Evolutionary conservation across 1,139 yeast species (phyloP).

Genomic region (Pichia sp.): DNA sequence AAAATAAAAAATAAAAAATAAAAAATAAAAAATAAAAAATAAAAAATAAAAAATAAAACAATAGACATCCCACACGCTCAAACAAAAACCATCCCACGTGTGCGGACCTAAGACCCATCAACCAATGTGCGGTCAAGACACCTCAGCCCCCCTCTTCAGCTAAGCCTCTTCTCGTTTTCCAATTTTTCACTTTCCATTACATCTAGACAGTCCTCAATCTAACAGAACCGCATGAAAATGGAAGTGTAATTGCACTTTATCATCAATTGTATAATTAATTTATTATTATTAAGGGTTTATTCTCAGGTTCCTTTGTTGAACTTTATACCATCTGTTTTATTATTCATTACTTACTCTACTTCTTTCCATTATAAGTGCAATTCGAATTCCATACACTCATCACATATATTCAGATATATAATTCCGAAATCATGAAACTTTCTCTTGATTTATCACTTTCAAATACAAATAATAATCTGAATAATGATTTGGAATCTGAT

Average conservation of each 20-base stretch:
- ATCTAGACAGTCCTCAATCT: neutral
- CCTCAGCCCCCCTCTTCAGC: neutral
- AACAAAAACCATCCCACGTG: neutral
- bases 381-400: no score
- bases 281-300: no score
- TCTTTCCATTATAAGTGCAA: no score
- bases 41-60: no score
- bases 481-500: constrained; percentile 10
- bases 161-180: neutral
- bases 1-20: neutral
- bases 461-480: neutral
- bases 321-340: no score
- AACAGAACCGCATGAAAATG: neutral
- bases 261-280: no score
- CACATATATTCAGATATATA: no score
- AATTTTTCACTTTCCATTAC: neutral
- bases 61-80: neutral
- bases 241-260: neutral
- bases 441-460: neutral
- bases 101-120: neutral
- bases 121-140: neutral
- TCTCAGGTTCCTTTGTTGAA: no score
- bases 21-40: neutral
- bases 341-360: neutral
- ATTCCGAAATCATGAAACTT: neutral